phyloP scores from a whole-genome alignment of 345 rosid genomes.

The Rhodomyrtus tomentosa region DNA sequence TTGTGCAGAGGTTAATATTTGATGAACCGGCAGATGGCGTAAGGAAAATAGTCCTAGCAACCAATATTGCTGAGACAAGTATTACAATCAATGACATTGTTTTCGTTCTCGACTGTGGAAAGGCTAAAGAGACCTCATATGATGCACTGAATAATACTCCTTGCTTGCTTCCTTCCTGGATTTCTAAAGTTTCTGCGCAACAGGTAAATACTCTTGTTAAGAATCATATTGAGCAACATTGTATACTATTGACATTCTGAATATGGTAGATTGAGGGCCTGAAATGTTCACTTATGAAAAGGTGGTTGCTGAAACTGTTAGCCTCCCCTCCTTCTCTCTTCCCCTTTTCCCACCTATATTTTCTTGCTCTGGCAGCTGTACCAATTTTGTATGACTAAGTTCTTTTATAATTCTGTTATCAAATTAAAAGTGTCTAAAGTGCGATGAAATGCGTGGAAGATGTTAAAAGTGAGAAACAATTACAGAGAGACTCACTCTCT shows the following conservation, averaged over 20 bases:
- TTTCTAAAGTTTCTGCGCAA: constrained; percentile 84
- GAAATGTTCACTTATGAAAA: neutral
- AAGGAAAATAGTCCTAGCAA: constrained; percentile 79
- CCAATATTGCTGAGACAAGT: constrained; percentile 97
- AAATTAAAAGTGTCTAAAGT: neutral
- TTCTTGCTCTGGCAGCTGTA: neutral
- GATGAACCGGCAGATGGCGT: constrained; percentile 70
- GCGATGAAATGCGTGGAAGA: neutral
- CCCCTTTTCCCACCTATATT: neutral
- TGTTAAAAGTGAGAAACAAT: neutral
- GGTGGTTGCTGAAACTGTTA: neutral
- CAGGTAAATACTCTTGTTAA: constrained; percentile 47
- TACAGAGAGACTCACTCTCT: neutral
- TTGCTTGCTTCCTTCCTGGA: constrained; percentile 93
- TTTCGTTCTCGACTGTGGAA: constrained; percentile 90
- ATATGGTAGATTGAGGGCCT: neutral
- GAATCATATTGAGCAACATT: neutral
- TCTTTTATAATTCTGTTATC: neutral
- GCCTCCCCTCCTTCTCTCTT: neutral
- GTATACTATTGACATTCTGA: neutral
- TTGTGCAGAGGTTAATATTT: constrained; percentile 76
- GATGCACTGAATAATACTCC: constrained; percentile 95
- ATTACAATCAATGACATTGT: constrained; percentile 84
- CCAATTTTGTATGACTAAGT: neutral
- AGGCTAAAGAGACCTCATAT: constrained; percentile 90